A percentile compares a stretch with the other conserved stretches of the same genome.
These are phyloP conservation scores for Areca catechu DNA, from an alignment of 176 grass and related monocot genomes.

Conservation along the genomic window DNA sequence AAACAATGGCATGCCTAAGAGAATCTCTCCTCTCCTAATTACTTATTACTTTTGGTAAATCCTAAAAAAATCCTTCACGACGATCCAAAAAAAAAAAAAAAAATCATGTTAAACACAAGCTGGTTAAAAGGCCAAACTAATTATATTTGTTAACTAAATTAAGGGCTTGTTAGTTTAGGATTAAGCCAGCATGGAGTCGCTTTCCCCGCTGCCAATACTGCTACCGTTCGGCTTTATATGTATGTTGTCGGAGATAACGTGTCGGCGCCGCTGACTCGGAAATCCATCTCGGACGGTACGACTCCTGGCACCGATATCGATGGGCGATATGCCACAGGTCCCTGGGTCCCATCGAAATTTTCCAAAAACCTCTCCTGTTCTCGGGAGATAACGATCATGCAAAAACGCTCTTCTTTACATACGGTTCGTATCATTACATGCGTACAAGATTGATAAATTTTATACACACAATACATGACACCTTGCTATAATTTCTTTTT, in stretches of 20 bases:
- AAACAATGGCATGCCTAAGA: neutral
- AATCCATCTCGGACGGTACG: conserved; percentile 24
- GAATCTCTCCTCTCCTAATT: neutral
- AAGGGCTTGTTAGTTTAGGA: no score
- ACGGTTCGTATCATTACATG: no score
- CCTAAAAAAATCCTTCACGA: conserved; percentile 18
- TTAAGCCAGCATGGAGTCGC: neutral
- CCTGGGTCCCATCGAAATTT: no score
- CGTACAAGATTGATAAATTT: no score
- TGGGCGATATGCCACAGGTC: no score
- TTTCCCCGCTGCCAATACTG: conserved; percentile 30
- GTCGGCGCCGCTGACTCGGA: conserved; percentile 14
- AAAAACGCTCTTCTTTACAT: no score
- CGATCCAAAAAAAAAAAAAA: neutral
- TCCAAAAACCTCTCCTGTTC: no score
- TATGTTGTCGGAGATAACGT: neutral
- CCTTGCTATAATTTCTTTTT: no score
- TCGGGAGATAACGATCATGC: no score
- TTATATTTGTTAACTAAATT: no score
- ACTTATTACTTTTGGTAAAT: conserved; percentile 5
- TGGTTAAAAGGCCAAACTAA: neutral
- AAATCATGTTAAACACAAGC: no score
- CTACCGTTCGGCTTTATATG: neutral
- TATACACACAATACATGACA: no score
- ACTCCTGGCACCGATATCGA: conserved; percentile 3